Evolutionary conservation across 768 basidiomycete species (phyloP).

Genomic region (Phaffia tasmanica): DNA sequence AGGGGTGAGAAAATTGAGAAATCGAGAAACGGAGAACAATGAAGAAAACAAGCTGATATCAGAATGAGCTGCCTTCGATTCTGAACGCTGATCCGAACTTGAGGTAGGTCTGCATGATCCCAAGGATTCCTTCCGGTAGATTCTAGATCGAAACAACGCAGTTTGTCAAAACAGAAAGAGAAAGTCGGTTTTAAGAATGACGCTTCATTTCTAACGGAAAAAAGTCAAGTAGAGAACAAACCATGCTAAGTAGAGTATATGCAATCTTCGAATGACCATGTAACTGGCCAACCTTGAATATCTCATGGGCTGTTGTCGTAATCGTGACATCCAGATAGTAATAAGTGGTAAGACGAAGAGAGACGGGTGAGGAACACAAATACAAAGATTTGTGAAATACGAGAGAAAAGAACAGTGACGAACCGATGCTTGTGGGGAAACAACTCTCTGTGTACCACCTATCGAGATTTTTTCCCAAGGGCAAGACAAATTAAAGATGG

Average conservation of each 20-base stretch:
- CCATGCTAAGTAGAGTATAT: slow-evolving; percentile 88
- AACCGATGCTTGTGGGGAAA: slow-evolving; percentile 21
- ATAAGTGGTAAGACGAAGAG: neutral
- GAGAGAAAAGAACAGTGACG: neutral
- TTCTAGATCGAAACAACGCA: slow-evolving; percentile 30
- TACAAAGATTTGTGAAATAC: neutral
- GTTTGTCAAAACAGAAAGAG: neutral
- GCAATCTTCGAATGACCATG: slow-evolving; percentile 91
- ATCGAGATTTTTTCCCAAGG: slow-evolving; percentile 33
- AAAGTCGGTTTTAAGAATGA: neutral
- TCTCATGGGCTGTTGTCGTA: slow-evolving; percentile 50
- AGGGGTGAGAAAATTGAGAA: too few species aligned
- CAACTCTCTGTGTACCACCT: slow-evolving; percentile 80
- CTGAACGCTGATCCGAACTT: slow-evolving; percentile 78
- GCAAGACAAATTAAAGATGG: neutral
- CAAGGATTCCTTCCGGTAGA: slow-evolving; percentile 74
- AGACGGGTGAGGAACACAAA: neutral
- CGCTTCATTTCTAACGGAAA: neutral
- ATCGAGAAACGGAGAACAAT: neutral
- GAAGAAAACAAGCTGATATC: neutral
- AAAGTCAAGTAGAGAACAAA: slow-evolving; percentile 32
- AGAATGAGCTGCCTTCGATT: slow-evolving; percentile 39
- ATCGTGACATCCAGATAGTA: neutral
- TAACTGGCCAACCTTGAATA: slow-evolving; percentile 86
- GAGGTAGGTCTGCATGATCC: slow-evolving; percentile 86